Conservation (phyloP, 176 grass and related monocot species). For the Poa pratensis region DNA sequence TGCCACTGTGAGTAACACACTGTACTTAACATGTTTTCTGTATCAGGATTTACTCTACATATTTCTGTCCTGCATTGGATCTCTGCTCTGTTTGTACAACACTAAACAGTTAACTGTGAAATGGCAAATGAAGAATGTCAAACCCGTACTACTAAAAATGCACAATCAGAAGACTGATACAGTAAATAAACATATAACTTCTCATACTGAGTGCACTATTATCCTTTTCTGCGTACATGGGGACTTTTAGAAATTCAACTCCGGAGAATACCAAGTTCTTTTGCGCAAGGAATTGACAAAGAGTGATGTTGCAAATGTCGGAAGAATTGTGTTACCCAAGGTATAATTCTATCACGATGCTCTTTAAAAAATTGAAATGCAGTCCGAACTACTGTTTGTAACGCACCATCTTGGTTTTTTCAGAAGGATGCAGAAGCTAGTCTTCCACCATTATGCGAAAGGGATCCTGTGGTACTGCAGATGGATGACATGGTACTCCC, state of each 20-base stretch:
- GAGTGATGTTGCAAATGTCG: slow-evolving; percentile 81
- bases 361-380: slow-evolving; percentile 18
- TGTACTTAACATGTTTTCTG: slow-evolving; percentile 1
- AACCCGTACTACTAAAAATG: background rate
- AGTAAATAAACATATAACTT: slow-evolving; percentile 13
- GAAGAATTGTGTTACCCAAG: slow-evolving; percentile 94
- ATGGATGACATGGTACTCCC: slow-evolving; percentile 84
- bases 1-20: slow-evolving; percentile 40
- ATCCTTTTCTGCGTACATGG: background rate
- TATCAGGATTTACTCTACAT: background rate
- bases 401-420: slow-evolving; percentile 13
- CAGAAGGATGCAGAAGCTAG: slow-evolving; percentile 92
- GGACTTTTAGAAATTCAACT: slow-evolving; percentile 50
- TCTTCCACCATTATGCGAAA: slow-evolving; percentile 74
- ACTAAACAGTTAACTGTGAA: background rate
- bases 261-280: slow-evolving; percentile 64
- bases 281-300: slow-evolving; percentile 90
- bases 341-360: slow-evolving; percentile 41
- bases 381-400: slow-evolving; percentile 29
- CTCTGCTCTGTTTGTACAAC: background rate
- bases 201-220: slow-evolving; percentile 31
- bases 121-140: slow-evolving; percentile 23
- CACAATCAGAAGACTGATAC: background rate
- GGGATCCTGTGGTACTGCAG: slow-evolving; percentile 68
- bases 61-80: background rate